phyloP scores from a whole-genome alignment of 2,329 filamentous ascomycete genomes.

The Xylariaceae sp. region DNA sequence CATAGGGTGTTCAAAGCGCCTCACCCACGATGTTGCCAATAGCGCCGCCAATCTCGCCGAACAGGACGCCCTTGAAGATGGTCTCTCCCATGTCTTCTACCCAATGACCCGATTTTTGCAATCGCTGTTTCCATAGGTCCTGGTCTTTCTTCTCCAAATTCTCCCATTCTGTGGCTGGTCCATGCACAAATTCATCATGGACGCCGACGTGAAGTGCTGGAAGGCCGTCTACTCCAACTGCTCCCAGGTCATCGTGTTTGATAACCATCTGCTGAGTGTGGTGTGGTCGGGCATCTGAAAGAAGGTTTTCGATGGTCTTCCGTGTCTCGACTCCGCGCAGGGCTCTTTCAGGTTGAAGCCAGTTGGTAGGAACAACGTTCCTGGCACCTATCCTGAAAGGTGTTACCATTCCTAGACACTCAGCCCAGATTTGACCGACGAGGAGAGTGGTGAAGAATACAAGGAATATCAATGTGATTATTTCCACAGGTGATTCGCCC shows the following conservation, averaged over 20 bases:
- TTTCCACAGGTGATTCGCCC: constrained; percentile 45
- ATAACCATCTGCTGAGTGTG: constrained; percentile 38
- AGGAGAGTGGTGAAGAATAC: constrained; percentile 59
- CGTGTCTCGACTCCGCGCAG: constrained; percentile 18
- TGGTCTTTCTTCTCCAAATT: constrained; percentile 62
- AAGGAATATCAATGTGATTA: constrained; percentile 52
- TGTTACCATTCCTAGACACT: constrained; percentile 54
- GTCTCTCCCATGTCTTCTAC: constrained; percentile 72
- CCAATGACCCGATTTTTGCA: constrained; percentile 73
- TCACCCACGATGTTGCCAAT: constrained; percentile 51
- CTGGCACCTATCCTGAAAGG: constrained; percentile 55
- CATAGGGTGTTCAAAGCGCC: constrained; percentile 27
- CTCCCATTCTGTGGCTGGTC: constrained; percentile 63
- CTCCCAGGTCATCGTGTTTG: constrained; percentile 25
- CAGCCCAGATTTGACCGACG: constrained; percentile 60
- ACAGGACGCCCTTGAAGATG: constrained; percentile 73
- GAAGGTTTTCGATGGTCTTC: constrained; percentile 32
- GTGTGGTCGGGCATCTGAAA: constrained; percentile 31
- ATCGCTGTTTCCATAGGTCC: constrained; percentile 63
- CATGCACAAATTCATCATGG: constrained; percentile 46
- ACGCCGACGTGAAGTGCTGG: constrained; percentile 38
- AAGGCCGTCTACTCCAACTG: constrained; percentile 21
- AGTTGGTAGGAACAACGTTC: constrained; percentile 48
- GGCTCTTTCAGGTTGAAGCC: constrained; percentile 27
- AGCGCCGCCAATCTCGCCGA: constrained; percentile 64